phyloP scores from a whole-genome alignment of 352 stramenopile species.

The Globisporangium iwayamae region DNA sequence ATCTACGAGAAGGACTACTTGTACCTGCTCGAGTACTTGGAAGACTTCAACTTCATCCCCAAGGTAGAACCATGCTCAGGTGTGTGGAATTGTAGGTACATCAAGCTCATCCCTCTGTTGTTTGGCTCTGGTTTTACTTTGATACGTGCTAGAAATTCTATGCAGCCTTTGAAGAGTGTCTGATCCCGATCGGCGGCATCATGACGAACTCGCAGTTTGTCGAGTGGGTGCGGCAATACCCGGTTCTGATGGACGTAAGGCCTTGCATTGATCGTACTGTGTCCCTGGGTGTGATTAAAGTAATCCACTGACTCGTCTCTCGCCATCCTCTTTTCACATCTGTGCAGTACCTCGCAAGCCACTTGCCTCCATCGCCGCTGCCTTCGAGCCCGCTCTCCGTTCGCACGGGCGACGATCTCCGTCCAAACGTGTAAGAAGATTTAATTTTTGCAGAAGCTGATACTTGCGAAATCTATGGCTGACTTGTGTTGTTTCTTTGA shows the following conservation, averaged over 20 bases:
- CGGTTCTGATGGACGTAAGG: slow-evolving; percentile 60
- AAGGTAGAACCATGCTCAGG: slow-evolving; percentile 28
- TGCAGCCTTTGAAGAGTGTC: slow-evolving; percentile 71
- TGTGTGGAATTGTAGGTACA: background rate
- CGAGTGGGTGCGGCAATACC: slow-evolving; percentile 68
- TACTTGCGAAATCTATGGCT: background rate
- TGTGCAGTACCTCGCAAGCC: slow-evolving; percentile 39
- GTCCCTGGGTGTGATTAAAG: background rate
- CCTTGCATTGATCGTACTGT: background rate
- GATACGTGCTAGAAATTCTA: slow-evolving; percentile 46
- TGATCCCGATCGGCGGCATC: slow-evolving; percentile 43
- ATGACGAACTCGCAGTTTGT: slow-evolving; percentile 69
- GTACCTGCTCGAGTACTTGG: slow-evolving; percentile 63
- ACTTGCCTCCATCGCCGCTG: slow-evolving; percentile 36
- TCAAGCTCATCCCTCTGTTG: background rate
- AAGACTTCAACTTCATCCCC: slow-evolving; percentile 55
- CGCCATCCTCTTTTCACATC: background rate
- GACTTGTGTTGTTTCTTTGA: slow-evolving; percentile 2
- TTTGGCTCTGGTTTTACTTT: background rate
- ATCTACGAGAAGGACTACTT: slow-evolving; percentile 73
- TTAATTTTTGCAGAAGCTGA: background rate
- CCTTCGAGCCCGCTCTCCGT: slow-evolving; percentile 34
- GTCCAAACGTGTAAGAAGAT: slow-evolving; percentile 31
- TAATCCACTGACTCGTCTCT: background rate
- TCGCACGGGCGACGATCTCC: slow-evolving; percentile 39